Percentiles rank a stretch among this genome's conserved stretches.
These are phyloP conservation scores for Aspergillus vadensis DNA, from an alignment of 2,329 filamentous ascomycete genomes.

Conservation along the genomic window DNA sequence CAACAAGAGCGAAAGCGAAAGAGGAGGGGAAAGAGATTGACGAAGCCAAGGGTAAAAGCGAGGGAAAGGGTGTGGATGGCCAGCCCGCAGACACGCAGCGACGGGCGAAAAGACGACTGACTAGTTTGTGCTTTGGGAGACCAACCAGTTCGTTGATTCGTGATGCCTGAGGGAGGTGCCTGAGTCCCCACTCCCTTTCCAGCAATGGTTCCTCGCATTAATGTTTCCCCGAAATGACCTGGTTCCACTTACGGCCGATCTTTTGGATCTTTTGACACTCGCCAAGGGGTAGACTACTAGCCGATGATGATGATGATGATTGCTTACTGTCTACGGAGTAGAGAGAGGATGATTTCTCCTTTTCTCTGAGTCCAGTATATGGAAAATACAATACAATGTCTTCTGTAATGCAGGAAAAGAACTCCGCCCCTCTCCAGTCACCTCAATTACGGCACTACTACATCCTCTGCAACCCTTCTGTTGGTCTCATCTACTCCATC, in stretches of 20 bases:
- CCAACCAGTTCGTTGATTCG: too few relatives aligned
- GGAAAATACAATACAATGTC: too few relatives aligned
- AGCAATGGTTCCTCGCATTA: slow-evolving; percentile 24
- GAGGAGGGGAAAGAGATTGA: slow-evolving; percentile 1
- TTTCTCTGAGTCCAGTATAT: too few relatives aligned
- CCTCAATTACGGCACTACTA: too few relatives aligned
- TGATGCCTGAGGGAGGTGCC: background rate
- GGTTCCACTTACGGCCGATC: slow-evolving; percentile 20
- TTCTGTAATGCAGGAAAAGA: background rate
- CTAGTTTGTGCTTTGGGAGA: too few relatives aligned
- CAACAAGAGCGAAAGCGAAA: background rate
- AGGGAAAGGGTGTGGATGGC: slow-evolving; percentile 5
- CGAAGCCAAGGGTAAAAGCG: slow-evolving; percentile 13
- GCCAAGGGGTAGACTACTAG: background rate
- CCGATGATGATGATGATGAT: background rate
- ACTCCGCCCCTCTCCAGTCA: background rate
- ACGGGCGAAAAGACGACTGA: slow-evolving; percentile 1
- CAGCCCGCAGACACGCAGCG: slow-evolving; percentile 11
- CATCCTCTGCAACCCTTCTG: too few relatives aligned
- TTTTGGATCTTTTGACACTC: background rate
- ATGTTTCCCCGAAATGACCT: slow-evolving; percentile 32
- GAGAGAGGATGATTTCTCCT: too few relatives aligned
- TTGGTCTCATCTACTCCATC: background rate
- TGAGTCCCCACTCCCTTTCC: background rate
- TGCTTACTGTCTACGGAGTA: too few relatives aligned